Evolutionary conservation across 2,329 filamentous ascomycete genomes (phyloP).

Genomic region (Xylaria sp.): DNA sequence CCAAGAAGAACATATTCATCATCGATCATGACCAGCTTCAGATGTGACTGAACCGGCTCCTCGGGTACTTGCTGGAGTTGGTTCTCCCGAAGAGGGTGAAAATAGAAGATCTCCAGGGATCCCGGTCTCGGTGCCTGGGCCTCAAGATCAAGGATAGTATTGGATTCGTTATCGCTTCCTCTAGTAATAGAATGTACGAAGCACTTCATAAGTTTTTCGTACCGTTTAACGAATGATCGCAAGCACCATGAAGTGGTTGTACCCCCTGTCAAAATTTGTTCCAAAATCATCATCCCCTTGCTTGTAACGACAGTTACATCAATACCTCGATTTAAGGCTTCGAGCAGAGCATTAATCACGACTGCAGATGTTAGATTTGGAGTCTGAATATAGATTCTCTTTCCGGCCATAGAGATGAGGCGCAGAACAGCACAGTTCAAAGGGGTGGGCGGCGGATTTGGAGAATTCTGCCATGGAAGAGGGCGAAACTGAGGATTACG

Average conservation of each 20-base stretch:
- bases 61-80: conserved; percentile 45
- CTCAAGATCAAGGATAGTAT: conserved; percentile 55
- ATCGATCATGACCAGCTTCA: conserved; percentile 83
- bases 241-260: conserved; percentile 77
- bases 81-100: conserved; percentile 52
- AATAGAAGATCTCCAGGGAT: conserved; percentile 68
- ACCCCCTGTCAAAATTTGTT: conserved; percentile 83
- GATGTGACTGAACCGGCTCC: conserved; percentile 78
- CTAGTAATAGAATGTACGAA: conserved; percentile 36
- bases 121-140: conserved; percentile 58
- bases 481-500: conserved; percentile 72
- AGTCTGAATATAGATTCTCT: conserved; percentile 75
- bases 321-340: conserved; percentile 73
- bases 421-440: conserved; percentile 74
- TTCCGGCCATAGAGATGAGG: conserved; percentile 67
- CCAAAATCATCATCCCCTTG: conserved; percentile 77
- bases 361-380: conserved; percentile 79
- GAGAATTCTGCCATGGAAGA: conserved; percentile 64
- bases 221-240: conserved; percentile 64
- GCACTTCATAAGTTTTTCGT: conserved; percentile 55
- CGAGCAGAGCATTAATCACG: conserved; percentile 70
- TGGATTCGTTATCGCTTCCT: conserved; percentile 35
- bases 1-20: conserved; percentile 74
- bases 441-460: conserved; percentile 69
- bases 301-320: conserved; percentile 75